Evolutionary conservation across 2,329 filamentous ascomycete genomes (phyloP), one percentile per base, ranked within the genome.

Genomic region (Pseudopyrenochaeta lycopersici): DNA sequence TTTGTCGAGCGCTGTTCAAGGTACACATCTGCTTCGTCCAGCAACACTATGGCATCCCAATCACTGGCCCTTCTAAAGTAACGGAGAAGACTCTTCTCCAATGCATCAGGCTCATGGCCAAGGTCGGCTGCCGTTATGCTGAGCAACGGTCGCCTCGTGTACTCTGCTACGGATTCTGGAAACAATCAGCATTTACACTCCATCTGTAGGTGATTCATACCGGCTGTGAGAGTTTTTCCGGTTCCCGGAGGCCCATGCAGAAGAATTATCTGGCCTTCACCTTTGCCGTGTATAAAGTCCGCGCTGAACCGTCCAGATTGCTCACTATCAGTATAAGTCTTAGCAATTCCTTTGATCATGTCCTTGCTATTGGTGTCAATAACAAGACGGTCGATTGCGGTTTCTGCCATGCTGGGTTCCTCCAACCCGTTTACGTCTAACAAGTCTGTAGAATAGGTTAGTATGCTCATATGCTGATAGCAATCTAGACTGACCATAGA

Each of bases 261-360:
- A 17, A 64, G 53, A 7, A 66, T 38, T 3, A 66, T 56, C 3
- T 63, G 55, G 2, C 63, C 63, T 14, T 60, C 54, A 4, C 63
- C 63, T 18, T 66, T 66, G 18, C 80, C 81, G 15, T 76, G 71
- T 14, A 84, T 78, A 15, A 84, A 71, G 56, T 84, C 60, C 12
- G 54, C 54, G 3, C 27, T 49, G 46, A 54, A 54, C 2, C 9
- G 7, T 2, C 17, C 10, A 1, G 45, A 41, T 2, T 41, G n/a
- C 10, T 43, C 18, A 18, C 32, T 38, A 18, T 48, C 38, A 2
- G 44, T 53, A 38, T 48, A 53, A 14, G 33, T 53, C 20, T 48
- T 47, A 1, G 44, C 50, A 32, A 53, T 42, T 12, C 43, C 50
- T 23, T 47, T 53, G 36, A 53, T 47, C 1, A 39, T 32, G 2